Base-by-base conservation (phyloP, 192 early-diverging fungal species). In the Powellomyces hirtus region DNA sequence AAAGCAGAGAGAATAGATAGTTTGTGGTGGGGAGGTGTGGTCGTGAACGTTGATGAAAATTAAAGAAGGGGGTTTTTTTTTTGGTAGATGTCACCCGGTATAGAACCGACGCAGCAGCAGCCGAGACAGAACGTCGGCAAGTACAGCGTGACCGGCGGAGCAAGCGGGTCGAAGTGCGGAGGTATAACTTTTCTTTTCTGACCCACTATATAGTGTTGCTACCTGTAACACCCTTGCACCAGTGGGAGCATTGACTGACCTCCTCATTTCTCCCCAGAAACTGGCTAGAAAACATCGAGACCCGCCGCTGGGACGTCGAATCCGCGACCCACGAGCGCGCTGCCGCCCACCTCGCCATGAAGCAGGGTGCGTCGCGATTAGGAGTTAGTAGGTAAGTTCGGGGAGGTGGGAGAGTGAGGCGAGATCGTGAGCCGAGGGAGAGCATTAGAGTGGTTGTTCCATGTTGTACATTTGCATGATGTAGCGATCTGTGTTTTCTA, bases 271-370 rank as follows among this genome's bases (percentile, higher is more conserved):
- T 22, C 29, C 13, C 16, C 29, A 79, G 77, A 33, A 44, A 77
- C 24, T 74, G 71, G 72, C 34, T 71, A 13, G 8, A 42, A 18
- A 30, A 70, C 42, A 69, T 80, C 20, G 78, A 80, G 26, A 70
- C 60, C 4, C 22, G 26, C 16, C 59, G 78, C 8, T 78, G 78
- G 78, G 55, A 65, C 13, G 70, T 51, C 26, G 77, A 77, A 72
- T 70, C 63, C 1, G 16, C 50, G 3, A 63, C 73, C 3, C 35
- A 60, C 18, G 36, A 62, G 35, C 34, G 49, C 20, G 56, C 60
- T 20, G 69, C 71, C 37, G 56, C 66, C 10, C 11, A 49, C 27
- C 62, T 62, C 60, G 44, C 49, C 4, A 35, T 13, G 18, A 68
- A 71, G 49, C 75, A 73, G 20, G 20, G 7, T 6, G n/a, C 16